Base-by-base conservation (phyloP, 805 yeast species). In the Lipomyces kockii region DNA sequence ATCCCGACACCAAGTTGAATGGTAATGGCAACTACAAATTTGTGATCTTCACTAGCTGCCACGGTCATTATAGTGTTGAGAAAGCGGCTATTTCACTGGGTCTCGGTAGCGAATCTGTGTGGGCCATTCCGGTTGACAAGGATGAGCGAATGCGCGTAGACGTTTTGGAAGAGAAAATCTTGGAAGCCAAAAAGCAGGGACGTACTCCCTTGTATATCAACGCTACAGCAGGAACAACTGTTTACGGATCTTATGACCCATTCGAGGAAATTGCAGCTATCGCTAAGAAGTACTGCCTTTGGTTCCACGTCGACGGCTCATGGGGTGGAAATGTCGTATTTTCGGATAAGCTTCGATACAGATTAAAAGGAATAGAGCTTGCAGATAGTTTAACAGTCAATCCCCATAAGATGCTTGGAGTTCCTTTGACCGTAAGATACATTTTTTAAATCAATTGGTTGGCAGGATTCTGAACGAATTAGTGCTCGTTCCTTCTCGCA, bases 391-490 rank as follows among this genome's bases (percentile, higher is more conserved):
- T 91, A 64, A 91, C 97, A 1, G 84, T 87, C 27, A 91, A 91
- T 74, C 97, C 97, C 2, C 97, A 91, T 80, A 91, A 91, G 74
- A 87, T 89, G 90, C 83, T 91, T 55, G 97, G 97, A n/a, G 91
- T 89, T 14, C 97, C 97, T 17, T 74, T 80, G 67, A 80, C 83
- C 0, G 69, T 62, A 49, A 46, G 61, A 35, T 14, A 17, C 20
- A 9, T 20, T 2, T 12, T 3, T 20, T 12, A 0, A 7, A 20
- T 25, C 11, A n/a, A 49, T 22, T 22, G 11, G 34, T 22, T 52
- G 29, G 1, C 34, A 3, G 55, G 34, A 6, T 22, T 4, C 62
- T 56, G 25, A 35, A n/a, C 6, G 17, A 14, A n/a, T 29, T 55
- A 63, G 65, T 84, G 87, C 73, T 89, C 94, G 20, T 91, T 91